phyloP scores from a whole-genome alignment of 2,329 filamentous ascomycete species.

The Fusarium robinianum region DNA sequence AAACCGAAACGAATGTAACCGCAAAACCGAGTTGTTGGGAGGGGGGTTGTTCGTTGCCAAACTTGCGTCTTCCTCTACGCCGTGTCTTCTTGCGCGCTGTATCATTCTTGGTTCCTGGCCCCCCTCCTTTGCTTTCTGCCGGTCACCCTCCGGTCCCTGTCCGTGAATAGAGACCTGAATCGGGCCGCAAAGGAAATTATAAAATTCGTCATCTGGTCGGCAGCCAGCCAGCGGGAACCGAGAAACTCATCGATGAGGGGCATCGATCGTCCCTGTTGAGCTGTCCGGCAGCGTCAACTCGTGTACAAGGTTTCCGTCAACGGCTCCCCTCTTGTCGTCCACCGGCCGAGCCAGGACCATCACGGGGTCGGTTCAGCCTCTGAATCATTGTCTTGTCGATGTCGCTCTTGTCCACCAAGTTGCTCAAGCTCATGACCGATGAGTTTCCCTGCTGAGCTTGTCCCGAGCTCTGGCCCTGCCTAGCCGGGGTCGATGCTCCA shows the following conservation, averaged over 20 bases:
- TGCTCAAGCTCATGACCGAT: constrained; percentile 59
- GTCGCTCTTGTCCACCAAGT: constrained; percentile 56
- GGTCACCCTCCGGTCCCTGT: constrained; percentile 27
- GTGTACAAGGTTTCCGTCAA: constrained; percentile 18
- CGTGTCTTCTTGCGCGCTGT: constrained; percentile 30
- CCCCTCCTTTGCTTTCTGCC: constrained; percentile 19
- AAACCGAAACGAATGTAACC: constrained; percentile 16
- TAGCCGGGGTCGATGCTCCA: constrained; percentile 43
- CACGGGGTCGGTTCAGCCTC: constrained; percentile 49
- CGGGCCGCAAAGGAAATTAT: constrained; percentile 27
- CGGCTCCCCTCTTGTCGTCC: constrained; percentile 28
- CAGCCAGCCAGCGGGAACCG: constrained; percentile 24
- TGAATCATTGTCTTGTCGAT: constrained; percentile 62
- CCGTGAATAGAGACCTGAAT: constrained; percentile 24
- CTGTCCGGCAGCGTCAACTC: constrained; percentile 37
- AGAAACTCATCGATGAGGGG: constrained; percentile 22
- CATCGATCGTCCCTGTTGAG: constrained; percentile 29
- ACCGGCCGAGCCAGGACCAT: constrained; percentile 16
- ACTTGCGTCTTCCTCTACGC: constrained; percentile 37
- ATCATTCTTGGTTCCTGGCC: constrained; percentile 23
- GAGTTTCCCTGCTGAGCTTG: constrained; percentile 32
- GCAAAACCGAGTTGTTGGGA: constrained; percentile 22
- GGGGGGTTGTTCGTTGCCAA: constrained; percentile 41
- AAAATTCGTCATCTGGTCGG: constrained; percentile 27
- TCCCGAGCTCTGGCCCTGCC: constrained; percentile 32